phyloP scores from a whole-genome alignment of 2,329 filamentous ascomycete species.

The Pseudophaeomoniella oleicola region DNA sequence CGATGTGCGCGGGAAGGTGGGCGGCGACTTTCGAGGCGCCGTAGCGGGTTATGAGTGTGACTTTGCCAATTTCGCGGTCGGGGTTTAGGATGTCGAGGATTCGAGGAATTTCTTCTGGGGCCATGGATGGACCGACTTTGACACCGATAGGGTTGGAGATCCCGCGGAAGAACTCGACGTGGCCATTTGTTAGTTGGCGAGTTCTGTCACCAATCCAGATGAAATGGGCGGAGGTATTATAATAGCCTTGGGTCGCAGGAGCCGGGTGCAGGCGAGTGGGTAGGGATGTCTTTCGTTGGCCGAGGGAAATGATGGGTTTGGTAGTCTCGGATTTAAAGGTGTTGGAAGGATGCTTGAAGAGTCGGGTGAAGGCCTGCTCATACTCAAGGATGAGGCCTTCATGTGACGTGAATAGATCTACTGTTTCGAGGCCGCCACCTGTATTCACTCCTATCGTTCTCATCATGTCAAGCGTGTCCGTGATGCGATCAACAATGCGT shows the following conservation, averaged over 20 bases:
- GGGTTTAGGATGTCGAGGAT: slow-evolving; percentile 83
- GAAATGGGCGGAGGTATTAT: slow-evolving; percentile 91
- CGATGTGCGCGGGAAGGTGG: slow-evolving; percentile 73
- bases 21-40: slow-evolving; percentile 62
- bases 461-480: slow-evolving; percentile 87
- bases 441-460: slow-evolving; percentile 82
- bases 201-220: slow-evolving; percentile 98
- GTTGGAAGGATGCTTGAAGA: slow-evolving; percentile 49
- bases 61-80: slow-evolving; percentile 66
- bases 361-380: slow-evolving; percentile 72
- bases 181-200: slow-evolving; percentile 78
- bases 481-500: slow-evolving; percentile 69
- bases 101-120: slow-evolving; percentile 56
- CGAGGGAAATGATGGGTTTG: slow-evolving; percentile 10
- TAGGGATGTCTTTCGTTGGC: slow-evolving; percentile 10
- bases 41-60: slow-evolving; percentile 92
- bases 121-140: slow-evolving; percentile 85
- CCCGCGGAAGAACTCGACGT: slow-evolving; percentile 95
- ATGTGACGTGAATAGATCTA: slow-evolving; percentile 91
- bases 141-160: slow-evolving; percentile 92
- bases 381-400: slow-evolving; percentile 91
- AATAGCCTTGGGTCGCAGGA: slow-evolving; percentile 49
- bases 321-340: slow-evolving; percentile 17
- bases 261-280: slow-evolving; percentile 12
- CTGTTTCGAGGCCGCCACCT: slow-evolving; percentile 69